Evolutionary conservation across 2,329 filamentous ascomycete species (phyloP).

Genomic region (Penicillium janthinellum): DNA sequence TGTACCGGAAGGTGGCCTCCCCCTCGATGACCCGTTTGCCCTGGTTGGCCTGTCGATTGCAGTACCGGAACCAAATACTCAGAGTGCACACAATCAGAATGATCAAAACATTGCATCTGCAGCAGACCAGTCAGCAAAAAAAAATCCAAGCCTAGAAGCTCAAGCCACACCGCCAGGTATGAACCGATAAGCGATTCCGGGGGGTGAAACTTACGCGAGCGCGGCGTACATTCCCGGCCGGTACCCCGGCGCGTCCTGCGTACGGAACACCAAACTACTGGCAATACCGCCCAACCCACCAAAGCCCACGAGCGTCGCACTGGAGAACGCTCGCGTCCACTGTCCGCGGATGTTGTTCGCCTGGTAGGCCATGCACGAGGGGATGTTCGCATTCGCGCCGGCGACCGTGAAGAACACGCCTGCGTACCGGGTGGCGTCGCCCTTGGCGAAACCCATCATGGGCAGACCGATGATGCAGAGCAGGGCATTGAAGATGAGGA

Average conservation of each 20-base stretch:
- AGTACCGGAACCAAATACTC: conserved; percentile 37
- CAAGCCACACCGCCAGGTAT: background rate
- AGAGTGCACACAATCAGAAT: conserved; percentile 32
- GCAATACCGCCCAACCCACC: conserved; percentile 79
- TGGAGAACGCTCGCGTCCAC: conserved; percentile 83
- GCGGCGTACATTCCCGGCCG: conserved; percentile 39
- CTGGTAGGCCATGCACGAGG: conserved; percentile 74
- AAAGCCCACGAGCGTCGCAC: conserved; percentile 72
- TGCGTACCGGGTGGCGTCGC: conserved; percentile 65
- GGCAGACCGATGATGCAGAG: conserved; percentile 69
- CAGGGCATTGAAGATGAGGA: conserved; percentile 67
- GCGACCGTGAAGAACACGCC: conserved; percentile 76
- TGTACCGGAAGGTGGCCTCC: conserved; percentile 43
- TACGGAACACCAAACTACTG: conserved; percentile 70
- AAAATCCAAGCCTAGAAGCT: background rate
- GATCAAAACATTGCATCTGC: conserved; percentile 39
- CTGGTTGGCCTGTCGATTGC: conserved; percentile 38
- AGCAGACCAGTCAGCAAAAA: background rate
- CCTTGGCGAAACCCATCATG: conserved; percentile 68
- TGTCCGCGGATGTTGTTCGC: conserved; percentile 86
- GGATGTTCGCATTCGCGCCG: conserved; percentile 76
- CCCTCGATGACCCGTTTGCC: conserved; percentile 40
- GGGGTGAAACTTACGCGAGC: conserved; percentile 28
- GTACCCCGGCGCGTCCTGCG: conserved; percentile 39
- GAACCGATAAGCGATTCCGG: background rate